Base-by-base conservation (phyloP, 2,329 filamentous ascomycete species). In the Claviceps pazoutovae region DNA sequence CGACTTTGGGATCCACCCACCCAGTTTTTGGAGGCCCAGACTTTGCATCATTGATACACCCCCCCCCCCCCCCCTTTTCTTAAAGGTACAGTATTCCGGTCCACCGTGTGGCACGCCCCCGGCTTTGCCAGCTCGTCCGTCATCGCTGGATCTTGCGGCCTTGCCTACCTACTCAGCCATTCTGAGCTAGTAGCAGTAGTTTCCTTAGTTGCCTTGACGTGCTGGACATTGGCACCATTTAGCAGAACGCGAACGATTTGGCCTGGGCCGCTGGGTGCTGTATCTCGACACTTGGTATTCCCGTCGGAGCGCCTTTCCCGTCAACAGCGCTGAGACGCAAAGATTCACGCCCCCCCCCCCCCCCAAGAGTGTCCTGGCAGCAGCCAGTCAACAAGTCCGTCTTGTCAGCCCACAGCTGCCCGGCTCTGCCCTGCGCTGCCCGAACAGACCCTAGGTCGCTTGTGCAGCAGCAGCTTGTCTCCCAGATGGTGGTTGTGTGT, bases 101-200 rank as follows among this genome's bases (percentile, higher is more conserved):
- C 49, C 49, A 51, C 48, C 46, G 17, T 51, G 49, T 46, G 23
- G 48, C 48, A 53, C 52, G 21, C 46, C 49, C 49, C 48, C 37
- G 14, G 30, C 45, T 47, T 21, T 37, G 45, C 45, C 34, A 36
- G 52, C 44, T 46, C 42, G 52, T 51, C 48, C 53, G 49, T 49
- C 51, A 51, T 51, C 36, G 55, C 58, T 59, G 53, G 58, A 56
- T 58, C 61, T 37, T 43, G 50, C 26, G 26, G 26, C 26, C 26
- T 30, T 30, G 26, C 8, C 26, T 30, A 30, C 38, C 59, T 61
- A 55, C 64, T 68, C 66, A 68, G 66, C 66, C 66, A 64, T 68
- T 60, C 63, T 58, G 55, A 64, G 62, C 65, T 68, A 68, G 63
- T 59, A 60, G 54, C 53, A 54, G 49, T 54, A 54, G 53, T 52